Evolutionary conservation across 78 protist species (phyloP), one percentile per base, ranked within the genome.

Genomic region (Dictyostelium capitatum): DNA sequence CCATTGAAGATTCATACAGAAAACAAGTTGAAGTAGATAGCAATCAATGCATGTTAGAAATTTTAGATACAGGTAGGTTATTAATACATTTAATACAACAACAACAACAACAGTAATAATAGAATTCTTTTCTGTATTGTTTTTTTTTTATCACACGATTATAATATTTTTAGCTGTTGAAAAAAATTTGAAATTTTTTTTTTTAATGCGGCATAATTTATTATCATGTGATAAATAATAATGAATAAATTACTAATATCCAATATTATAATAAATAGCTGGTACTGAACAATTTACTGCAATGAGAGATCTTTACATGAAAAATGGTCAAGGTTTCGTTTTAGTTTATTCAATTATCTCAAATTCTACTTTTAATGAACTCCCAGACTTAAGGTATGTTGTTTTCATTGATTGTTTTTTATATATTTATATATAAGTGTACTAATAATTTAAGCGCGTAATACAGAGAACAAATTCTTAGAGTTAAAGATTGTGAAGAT

Each of bases 31-130:
- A 95, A 56, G 91, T 98, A 23, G 99, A 98, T 65, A 98, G 96
- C 12, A 72, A 91, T 51, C 91, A 94, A 46, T 85, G 96, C 59
- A 75, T 97, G 87, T 97, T 98, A 25, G 98, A 98, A 69, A 97
- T 98, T 23, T 91, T 98, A 54, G 99, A 98, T 95, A 98, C 99
- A 25, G 99, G 99, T 37, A 99, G 98, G 54, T 73, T 1, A 2
- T 37, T 37, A 37, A 37, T 37, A 20, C 11, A n/a, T 11, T 12
- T 57, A 80, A 20, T 23, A 53, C 41, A 19, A 4, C 2, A 12
- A 51, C 4, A 12, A 4, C 4, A 51, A 28, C 7, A 67, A 5
- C 1, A 6, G 1, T 64, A 10, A 25, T 30, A 4, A 23, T 12
- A 64, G 12, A 62, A 28, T 9, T 23, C 6, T 62, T 4, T 19